Conservation (phyloP, 148 eudicot species). For the Mesembryanthemum crystallinum region DNA sequence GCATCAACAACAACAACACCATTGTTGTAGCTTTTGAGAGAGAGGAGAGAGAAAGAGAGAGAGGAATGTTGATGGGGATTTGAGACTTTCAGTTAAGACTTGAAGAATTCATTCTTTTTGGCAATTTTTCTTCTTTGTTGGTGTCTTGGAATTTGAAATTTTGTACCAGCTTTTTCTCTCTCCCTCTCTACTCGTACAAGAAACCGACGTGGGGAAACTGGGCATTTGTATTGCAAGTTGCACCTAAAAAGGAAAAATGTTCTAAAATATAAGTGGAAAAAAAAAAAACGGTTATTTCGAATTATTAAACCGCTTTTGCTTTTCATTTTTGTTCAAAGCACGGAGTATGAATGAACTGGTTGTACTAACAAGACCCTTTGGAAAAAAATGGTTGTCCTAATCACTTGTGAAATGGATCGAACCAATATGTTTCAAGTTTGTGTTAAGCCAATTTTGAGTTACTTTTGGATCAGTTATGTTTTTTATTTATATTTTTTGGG, state of each 20-base stretch:
- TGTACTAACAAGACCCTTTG: no score
- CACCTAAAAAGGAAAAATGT: not conserved
- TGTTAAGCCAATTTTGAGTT: no score
- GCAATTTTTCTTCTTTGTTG: no score
- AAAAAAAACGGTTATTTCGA: conserved; percentile 2
- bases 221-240: not conserved
- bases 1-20: conserved; percentile 18
- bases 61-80: conserved; percentile 26
- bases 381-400: no score
- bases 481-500: no score
- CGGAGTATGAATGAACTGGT: not conserved
- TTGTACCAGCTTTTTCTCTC: not conserved
- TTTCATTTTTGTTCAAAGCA: not conserved
- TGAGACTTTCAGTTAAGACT: conserved; percentile 6
- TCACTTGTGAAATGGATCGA: no score
- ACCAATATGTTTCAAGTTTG: no score
- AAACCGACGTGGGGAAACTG: conserved; percentile 22
- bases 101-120: no score
- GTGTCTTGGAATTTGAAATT: conserved; percentile 19
- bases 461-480: no score
- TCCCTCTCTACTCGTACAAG: conserved; percentile 5
- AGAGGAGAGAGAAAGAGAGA: not conserved
- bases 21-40: not conserved
- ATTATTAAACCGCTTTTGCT: not conserved
- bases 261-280: not conserved